Base-by-base conservation (phyloP, 805 yeast species). In the Lachancea nothofagi region DNA sequence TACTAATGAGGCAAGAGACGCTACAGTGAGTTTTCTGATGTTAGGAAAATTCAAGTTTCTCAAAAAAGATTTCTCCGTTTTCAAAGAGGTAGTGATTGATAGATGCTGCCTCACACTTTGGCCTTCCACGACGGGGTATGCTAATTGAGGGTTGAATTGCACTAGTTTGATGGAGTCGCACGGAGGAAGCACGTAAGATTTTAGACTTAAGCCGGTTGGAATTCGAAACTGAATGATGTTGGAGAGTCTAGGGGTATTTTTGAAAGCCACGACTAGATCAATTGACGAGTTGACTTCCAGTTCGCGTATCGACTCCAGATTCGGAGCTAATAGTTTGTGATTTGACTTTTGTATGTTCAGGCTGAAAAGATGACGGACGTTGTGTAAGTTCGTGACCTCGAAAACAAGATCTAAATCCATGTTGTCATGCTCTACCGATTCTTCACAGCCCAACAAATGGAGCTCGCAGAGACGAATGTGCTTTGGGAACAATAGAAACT, bases 321-420 rank as follows among this genome's bases (percentile, higher is more conserved):
- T 37, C 18, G 47, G 44, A 2, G 58, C 52, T 18, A 43, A 22
- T 12, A 57, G 37, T 13, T 32, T 35, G 33, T 49, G 48, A 2
- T 36, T 15, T 10, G 42, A 31, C 27, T 36, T 40, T 18, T 41
- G 46, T 6, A 55, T 42, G 32, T 48, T 53, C 23, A 57, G 41
- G 3, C 57, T 51, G 40, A 53, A 51, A 9, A 57, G 33, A 13
- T 32, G 32, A 7, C 33, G 40, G 21, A 58, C 29, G 33, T 50
- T 33, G 33, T 55, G 39, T 7, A 58, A 36, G 33, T 51, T 50
- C 0, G 60, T 55, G 7, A 43, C 36, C 21, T 53, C 43, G 29
- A 57, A 58, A 3, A 57, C 42, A 3, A 54, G 50, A 17, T 48
- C 48, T 7, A 58, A 38, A 36, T 57, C 61, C 33, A 44, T 48